Percentiles rank a stretch among this genome's conserved stretches.
These are phyloP conservation scores for Blepharisma stoltei DNA, from an alignment of 73 alveolate species.

Conservation along the genomic window DNA sequence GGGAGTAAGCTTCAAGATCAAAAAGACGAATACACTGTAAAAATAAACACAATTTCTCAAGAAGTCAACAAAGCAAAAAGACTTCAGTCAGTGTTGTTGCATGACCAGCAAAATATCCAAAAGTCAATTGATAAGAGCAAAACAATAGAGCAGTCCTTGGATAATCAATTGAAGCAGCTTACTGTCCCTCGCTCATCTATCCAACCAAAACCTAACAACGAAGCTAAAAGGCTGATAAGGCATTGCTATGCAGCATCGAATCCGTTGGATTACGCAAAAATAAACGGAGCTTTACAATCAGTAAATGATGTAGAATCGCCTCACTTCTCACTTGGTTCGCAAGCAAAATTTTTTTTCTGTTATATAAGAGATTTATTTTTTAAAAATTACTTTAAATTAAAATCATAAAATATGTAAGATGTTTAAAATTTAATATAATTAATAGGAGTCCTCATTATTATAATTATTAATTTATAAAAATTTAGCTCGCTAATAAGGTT, in stretches of 20 bases:
- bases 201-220: not conserved
- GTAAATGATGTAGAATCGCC: too few relatives aligned
- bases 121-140: not conserved
- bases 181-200: not conserved
- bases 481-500: too few relatives aligned
- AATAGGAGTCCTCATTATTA: too few relatives aligned
- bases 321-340: too few relatives aligned
- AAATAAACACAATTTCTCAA: conserved; percentile 16
- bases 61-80: conserved; percentile 27
- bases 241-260: not conserved
- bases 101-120: not conserved
- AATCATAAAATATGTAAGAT: too few relatives aligned
- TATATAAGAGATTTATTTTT: too few relatives aligned
- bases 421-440: too few relatives aligned
- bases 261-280: conserved; percentile 14
- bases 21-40: not conserved
- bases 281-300: not conserved
- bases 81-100: not conserved
- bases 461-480: too few relatives aligned
- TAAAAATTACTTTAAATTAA: too few relatives aligned
- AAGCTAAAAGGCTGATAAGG: not conserved
- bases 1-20: not conserved
- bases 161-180: not conserved
- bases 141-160: not conserved
- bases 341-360: too few relatives aligned